Base-by-base conservation (phyloP, 345 rosid genomes). In the Hibiscus tridactylites region DNA sequence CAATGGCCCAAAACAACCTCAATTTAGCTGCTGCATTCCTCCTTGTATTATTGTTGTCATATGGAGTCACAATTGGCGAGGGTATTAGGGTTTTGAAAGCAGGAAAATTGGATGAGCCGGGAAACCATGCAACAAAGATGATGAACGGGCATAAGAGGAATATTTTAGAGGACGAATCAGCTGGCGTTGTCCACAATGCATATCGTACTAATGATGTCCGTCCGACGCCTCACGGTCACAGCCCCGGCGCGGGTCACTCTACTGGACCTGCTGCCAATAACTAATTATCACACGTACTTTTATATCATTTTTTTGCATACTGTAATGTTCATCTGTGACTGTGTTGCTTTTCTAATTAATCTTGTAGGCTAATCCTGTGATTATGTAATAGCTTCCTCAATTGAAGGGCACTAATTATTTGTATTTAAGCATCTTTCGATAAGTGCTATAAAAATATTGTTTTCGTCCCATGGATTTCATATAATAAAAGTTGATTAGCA, bases 211-310 rank as follows among this genome's bases (percentile, higher is more conserved):
- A 85, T 39, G 86, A 68, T 73, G 79, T 78, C 77, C 84, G 79
- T 28, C 83, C 89, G 62, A 85, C 85, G 1, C 69, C 73, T 12
- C 89, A 85, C 0, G 85, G 89, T 9, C 84, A 84, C 76, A 88
- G 91, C 28, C 89, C 91, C 17, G 86, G 91, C 1, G 86, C 78
- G 0, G 88, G 89, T 21, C 91, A 88, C 74, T 79, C 81, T 16
- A 71, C 21, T 1, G 83, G 82, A 49, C 83, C 84, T 1, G 13
- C 44, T 12, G 49, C 17, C 13, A 63, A 65, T 13, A 50, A 70
- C 64, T 77, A 68, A 35, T 37, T 13, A 66, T 3, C 37, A 13
- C 50, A 9, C 6, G 10, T 58, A 58, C 5, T n/a, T 37, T n/a
- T 17, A 37, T 19, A 52, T 52, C 16, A 52, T 17, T 56, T 5